These are phyloP conservation scores for Coemansia sp. DNA, from an alignment of 192 early-diverging fungal genomes.

Conservation along the genomic window DNA sequence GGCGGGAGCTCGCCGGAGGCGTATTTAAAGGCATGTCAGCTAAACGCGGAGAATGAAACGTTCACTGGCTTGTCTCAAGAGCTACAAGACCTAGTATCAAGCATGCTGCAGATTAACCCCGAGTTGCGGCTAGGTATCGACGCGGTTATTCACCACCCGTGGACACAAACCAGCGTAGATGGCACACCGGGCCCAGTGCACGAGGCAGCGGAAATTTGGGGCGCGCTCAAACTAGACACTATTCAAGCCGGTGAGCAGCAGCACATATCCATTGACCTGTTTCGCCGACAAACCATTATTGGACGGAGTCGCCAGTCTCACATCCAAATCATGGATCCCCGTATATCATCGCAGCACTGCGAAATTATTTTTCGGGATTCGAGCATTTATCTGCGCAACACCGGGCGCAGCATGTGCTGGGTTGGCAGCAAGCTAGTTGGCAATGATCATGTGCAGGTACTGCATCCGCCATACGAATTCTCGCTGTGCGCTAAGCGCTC, in stretches of 20 bases:
- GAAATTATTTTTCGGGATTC: constrained; percentile 19
- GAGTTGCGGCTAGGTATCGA: constrained; percentile 21
- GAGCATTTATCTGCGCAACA: constrained; percentile 19
- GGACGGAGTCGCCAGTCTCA: constrained; percentile 35
- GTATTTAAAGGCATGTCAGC: constrained; percentile 19
- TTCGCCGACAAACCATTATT: constrained; percentile 21
- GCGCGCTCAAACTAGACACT: constrained; percentile 4
- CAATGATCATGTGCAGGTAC: constrained; percentile 4
- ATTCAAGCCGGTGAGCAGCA: background rate
- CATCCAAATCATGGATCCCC: constrained; percentile 31
- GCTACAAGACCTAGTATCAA: constrained; percentile 20
- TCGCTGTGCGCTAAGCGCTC: background rate
- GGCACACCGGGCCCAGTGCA: constrained; percentile 23
- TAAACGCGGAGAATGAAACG: constrained; percentile 15
- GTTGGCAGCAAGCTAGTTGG: constrained; percentile 10
- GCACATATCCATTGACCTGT: constrained; percentile 15
- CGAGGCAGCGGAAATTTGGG: constrained; percentile 31
- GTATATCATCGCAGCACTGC: constrained; percentile 35
- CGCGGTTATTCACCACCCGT: constrained; percentile 29
- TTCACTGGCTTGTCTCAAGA: constrained; percentile 16
- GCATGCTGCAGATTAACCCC: constrained; percentile 35
- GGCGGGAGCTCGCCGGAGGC: constrained; percentile 14
- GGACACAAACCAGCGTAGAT: constrained; percentile 35
- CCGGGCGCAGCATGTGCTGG: constrained; percentile 20
- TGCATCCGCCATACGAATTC: constrained; percentile 21